Evolutionary conservation across 1,284 basidiomycete species (phyloP).

Genomic region (Heterobasidion occidentale): DNA sequence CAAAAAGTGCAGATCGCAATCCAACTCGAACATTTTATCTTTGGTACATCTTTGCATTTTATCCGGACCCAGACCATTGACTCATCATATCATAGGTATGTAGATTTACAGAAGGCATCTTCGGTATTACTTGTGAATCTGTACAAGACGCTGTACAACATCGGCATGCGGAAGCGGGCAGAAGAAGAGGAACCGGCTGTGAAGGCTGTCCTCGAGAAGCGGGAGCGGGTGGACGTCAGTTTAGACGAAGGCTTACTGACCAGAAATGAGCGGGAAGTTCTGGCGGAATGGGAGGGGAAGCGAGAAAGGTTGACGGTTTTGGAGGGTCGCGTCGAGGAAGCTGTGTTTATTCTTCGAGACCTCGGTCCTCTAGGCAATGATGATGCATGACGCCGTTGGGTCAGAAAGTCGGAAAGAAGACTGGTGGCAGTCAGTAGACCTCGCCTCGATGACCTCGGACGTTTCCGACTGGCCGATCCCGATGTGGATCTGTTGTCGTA

Average conservation of each 20-base stretch:
- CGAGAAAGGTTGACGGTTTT: slow-evolving; percentile 66
- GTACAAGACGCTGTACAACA: slow-evolving; percentile 86
- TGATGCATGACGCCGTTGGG: background rate
- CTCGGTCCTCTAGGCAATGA: slow-evolving; percentile 27
- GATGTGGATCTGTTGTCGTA: too few relatives aligned
- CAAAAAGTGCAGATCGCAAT: slow-evolving; percentile 81
- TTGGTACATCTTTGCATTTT: slow-evolving; percentile 46
- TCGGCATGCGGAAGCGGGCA: slow-evolving; percentile 59
- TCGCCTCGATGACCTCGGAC: too few relatives aligned
- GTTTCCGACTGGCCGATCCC: too few relatives aligned
- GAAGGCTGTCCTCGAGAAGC: slow-evolving; percentile 68
- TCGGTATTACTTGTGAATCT: slow-evolving; percentile 66
- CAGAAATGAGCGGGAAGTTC: slow-evolving; percentile 61
- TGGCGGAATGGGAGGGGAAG: slow-evolving; percentile 63
- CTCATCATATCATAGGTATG: slow-evolving; percentile 44
- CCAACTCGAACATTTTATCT: slow-evolving; percentile 83
- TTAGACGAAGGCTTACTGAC: slow-evolving; percentile 63
- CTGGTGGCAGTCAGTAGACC: background rate
- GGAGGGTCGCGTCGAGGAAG: slow-evolving; percentile 77
- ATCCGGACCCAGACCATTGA: too few relatives aligned
- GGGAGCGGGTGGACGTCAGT: slow-evolving; percentile 74
- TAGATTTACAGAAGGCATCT: slow-evolving; percentile 79
- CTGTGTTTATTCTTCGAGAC: slow-evolving; percentile 80
- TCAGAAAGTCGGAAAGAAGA: background rate
- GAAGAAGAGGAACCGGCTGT: slow-evolving; percentile 64